phyloP scores from a whole-genome alignment of 148 eudicot genomes.

The Oxyria digyna region DNA sequence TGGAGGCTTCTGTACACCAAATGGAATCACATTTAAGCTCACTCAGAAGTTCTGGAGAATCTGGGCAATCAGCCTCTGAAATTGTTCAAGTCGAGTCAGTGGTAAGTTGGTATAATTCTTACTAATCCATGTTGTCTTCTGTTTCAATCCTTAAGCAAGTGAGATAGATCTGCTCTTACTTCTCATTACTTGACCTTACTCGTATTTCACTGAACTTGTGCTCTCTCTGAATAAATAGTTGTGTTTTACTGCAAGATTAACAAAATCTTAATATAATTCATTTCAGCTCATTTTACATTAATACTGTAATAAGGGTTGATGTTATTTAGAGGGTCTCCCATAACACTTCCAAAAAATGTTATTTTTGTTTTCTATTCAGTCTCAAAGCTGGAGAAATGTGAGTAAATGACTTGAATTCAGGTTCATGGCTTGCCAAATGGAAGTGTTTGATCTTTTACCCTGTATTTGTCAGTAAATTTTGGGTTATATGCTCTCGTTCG shows the following conservation, averaged over 20 bases:
- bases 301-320: background rate
- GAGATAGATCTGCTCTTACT: background rate
- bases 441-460: background rate
- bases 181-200: background rate
- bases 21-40: slow-evolving; percentile 47
- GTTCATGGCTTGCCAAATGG: background rate
- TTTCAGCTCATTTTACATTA: background rate
- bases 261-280: background rate
- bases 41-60: slow-evolving; percentile 29
- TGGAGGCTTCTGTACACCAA: slow-evolving; percentile 50
- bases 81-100: slow-evolving; percentile 68
- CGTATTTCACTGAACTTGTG: background rate
- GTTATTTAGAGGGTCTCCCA: background rate
- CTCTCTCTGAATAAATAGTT: background rate
- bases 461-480: background rate
- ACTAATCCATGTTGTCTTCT: background rate
- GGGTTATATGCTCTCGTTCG: background rate
- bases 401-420: background rate
- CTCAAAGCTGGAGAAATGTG: background rate
- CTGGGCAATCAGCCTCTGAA: slow-evolving; percentile 51
- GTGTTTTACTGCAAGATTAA: background rate
- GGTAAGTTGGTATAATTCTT: slow-evolving; percentile 37
- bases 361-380: background rate
- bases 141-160: no score
- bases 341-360: background rate